Evolutionary conservation across 768 basidiomycete species (phyloP), one percentile per base, ranked within the genome.

Genomic region (Podaxis mareebaensis): DNA sequence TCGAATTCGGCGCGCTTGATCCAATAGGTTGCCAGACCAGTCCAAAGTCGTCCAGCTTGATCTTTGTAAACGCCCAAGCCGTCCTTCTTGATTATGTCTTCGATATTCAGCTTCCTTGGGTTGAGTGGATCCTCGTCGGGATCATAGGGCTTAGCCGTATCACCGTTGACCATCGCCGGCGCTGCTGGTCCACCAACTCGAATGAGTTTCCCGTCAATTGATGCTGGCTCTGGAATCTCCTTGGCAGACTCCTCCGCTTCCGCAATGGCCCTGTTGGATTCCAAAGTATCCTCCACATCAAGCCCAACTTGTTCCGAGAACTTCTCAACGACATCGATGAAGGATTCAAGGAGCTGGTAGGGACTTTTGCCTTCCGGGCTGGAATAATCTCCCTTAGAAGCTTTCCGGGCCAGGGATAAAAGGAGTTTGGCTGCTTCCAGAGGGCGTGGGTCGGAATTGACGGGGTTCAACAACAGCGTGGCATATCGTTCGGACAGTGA

Each of bases 1-100:
- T 95, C 95, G 71, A 99, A 98, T 72, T 99, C 97, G 59, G 85
- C 93, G 4, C 95, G 89, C 76, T 97, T 97, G 74, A 96, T 96
- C 96, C 96, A 99, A 72, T 96, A 99, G 0, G 96, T 98, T 1
- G 96, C 96, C 30, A 99, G 76, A 0, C 96, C 97, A 4, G 94
- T 91, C 96, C 96, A 99, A 30, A 99, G 76, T 55, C 93, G 87
- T 11, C 97, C 97, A 2, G 96, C 94, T 76, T 99, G 97, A 73
- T 99, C 97, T 72, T 94, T 95, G 76, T 98, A 99, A 17, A 96
- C 80, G 2, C 80, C 81, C 26, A 99, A 79, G 15, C 97, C 97
- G 67, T 99, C 95, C 65, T 88, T 85, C 30, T 84, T 84, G 44
- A 99, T 83, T 64, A 99, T 90, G 40, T 79, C 77, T 69, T 96